phyloP scores from a whole-genome alignment of 1,284 basidiomycete genomes.

The Moesziomyces sp. region DNA sequence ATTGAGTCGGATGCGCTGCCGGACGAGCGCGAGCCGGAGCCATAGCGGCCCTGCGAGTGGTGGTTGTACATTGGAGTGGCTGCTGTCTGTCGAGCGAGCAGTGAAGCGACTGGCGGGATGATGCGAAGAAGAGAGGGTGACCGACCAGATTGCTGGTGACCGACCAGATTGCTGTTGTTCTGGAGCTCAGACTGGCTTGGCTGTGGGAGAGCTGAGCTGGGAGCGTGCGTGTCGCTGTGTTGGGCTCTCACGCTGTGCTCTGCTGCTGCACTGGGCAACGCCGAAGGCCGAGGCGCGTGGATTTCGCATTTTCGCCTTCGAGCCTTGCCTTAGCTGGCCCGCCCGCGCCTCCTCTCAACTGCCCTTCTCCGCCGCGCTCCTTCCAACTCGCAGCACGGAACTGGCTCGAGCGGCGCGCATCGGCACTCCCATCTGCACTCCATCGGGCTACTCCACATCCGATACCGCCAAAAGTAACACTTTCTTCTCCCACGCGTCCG shows the following conservation, averaged over 20 bases:
- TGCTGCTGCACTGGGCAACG: background rate
- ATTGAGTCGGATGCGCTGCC: constrained; percentile 12
- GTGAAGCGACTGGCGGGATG: no score
- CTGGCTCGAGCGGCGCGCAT: constrained; percentile 15
- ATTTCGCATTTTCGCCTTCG: background rate
- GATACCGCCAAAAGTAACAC: constrained; percentile 10
- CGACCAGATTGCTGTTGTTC: background rate
- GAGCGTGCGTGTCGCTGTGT: no score
- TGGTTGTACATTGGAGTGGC: constrained; percentile 43
- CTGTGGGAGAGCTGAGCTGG: background rate
- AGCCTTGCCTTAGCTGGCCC: background rate
- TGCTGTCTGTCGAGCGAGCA: background rate
- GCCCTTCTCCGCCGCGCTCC: background rate
- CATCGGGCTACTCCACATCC: constrained; percentile 12
- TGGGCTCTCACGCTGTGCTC: background rate
- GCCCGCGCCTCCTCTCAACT: background rate
- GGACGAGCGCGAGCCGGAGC: constrained; percentile 30
- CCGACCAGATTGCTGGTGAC: background rate
- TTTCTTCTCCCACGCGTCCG: no score
- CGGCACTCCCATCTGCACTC: background rate
- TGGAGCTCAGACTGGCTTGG: background rate
- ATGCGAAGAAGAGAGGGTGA: background rate
- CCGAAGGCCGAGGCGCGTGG: background rate
- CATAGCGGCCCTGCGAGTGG: constrained; percentile 33
- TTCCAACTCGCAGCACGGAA: background rate